Evolutionary conservation across 2,329 filamentous ascomycete genomes (phyloP), one percentile per base, ranked within the genome.

Genomic region (Claviceps humidiphila): DNA sequence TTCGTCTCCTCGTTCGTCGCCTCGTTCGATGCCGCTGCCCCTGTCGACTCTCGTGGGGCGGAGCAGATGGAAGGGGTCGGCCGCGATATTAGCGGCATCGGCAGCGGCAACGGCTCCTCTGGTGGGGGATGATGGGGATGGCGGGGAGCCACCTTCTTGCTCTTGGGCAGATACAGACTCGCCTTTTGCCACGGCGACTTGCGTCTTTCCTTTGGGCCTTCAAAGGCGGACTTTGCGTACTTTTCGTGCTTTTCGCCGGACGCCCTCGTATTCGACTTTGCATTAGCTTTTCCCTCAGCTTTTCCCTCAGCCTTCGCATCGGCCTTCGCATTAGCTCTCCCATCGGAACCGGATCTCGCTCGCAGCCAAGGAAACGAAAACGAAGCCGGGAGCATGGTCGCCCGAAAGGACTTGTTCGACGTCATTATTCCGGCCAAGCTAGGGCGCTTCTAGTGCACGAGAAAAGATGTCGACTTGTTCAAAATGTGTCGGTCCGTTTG

Each of bases 331-430:
- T 34, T 34, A 34, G 30, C 30, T 34, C 30, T 34, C 30, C 4
- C 14, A 37, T 34, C 3, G 14, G 62, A 57, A 50, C 63, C 59
- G 51, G 61, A 60, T 52, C 61, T 63, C 55, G 61, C 60, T 45
- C 60, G 62, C 46, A 65, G 54, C 53, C 61, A 59, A 56, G 62
- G 63, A 60, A 71, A 64, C 57, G 68, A 67, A 56, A 65, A 55
- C 53, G 65, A 65, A 58, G 65, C 63, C 58, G 66, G 62, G 57
- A 71, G 61, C 51, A 65, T 59, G 54, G 64, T 63, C 51, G 66
- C 64, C 62, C 67, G 63, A 59, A 66, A 63, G 56, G 67, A 72
- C 69, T 72, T 74, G 69, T 68, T 68, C 60, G 71, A 71, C 63
- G 70, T 66, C 70, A 73, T 22, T 22, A 22, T 73, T 59, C 60